These are phyloP conservation scores for Huntiella savannae DNA, from an alignment of 2,329 filamentous ascomycete genomes.

Conservation along the genomic window DNA sequence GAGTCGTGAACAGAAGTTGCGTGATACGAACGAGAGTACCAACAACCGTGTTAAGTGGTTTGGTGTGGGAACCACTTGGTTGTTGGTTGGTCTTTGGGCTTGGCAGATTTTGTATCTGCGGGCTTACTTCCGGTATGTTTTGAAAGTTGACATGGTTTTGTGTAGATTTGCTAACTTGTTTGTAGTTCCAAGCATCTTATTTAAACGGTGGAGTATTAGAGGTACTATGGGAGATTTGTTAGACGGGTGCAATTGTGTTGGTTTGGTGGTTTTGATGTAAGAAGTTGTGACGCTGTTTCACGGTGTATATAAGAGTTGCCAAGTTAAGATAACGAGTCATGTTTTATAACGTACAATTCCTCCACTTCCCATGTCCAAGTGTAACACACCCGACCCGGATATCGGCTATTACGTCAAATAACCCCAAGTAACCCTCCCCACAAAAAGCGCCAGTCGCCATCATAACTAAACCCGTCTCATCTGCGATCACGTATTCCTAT, in stretches of 20 bases:
- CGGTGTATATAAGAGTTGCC: too few species aligned
- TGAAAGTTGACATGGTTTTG: background rate
- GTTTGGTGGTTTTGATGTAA: too few species aligned
- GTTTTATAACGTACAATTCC: too few species aligned
- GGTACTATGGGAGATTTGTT: too few species aligned
- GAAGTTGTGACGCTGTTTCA: too few species aligned
- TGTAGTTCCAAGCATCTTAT: conserved; percentile 52
- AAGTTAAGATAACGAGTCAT: too few species aligned
- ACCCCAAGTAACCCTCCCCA: conserved; percentile 6
- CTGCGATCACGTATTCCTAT: background rate
- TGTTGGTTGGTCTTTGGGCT: conserved; percentile 70
- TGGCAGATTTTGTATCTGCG: conserved; percentile 98
- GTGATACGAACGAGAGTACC: conserved; percentile 98
- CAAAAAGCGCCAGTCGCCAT: background rate
- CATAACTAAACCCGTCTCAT: too few species aligned
- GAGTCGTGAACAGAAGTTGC: conserved; percentile 73
- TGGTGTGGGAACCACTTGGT: conserved; percentile 78
- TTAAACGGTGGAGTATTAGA: conserved; percentile 18
- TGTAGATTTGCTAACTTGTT: conserved; percentile 8
- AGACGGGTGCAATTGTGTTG: too few species aligned
- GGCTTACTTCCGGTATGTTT: conserved; percentile 67
- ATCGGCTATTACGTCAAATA: too few species aligned
- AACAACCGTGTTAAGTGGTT: conserved; percentile 99
- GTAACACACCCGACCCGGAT: too few species aligned
- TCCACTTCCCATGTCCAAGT: too few species aligned